Evolutionary conservation across 2,329 filamentous ascomycete genomes (phyloP).

Genomic region (Nannizziopsis barbatae): DNA sequence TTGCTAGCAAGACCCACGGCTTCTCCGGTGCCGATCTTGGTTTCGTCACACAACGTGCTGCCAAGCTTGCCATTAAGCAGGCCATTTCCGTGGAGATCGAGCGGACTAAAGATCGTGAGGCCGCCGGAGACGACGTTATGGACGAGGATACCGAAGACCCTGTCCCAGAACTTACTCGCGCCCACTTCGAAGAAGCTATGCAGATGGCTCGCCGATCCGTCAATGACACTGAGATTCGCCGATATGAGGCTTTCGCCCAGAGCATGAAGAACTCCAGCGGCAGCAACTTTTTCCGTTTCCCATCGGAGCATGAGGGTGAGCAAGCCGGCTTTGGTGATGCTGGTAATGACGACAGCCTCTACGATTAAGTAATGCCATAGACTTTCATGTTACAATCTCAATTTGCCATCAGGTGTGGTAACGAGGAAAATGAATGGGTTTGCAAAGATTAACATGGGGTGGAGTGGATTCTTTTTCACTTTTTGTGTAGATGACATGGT

Average conservation of each 20-base stretch:
- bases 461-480: background rate
- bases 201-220: conserved; percentile 85
- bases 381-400: conserved; percentile 2
- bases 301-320: conserved; percentile 43
- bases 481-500: conserved; percentile 3
- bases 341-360: conserved; percentile 92
- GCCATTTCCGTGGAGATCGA: conserved; percentile 82
- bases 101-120: conserved; percentile 78
- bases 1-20: conserved; percentile 92
- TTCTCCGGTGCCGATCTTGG: conserved; percentile 99
- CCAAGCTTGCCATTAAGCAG: conserved; percentile 99
- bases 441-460: background rate
- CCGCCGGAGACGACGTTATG: conserved; percentile 65
- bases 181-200: conserved; percentile 99
- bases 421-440: conserved; percentile 4
- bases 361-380: conserved; percentile 45
- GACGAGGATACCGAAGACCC: conserved; percentile 79
- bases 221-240: conserved; percentile 90
- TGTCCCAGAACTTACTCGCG: conserved; percentile 88
- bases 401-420: conserved; percentile 2
- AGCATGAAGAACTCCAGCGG: conserved; percentile 98
- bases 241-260: conserved; percentile 96
- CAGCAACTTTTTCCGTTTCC: conserved; percentile 98
- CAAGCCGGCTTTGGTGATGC: conserved; percentile 61
- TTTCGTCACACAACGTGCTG: conserved; percentile 95